Evolutionary conservation across 495 filamentous ascomycete genomes (phyloP), one percentile per base, ranked within the genome.

Genomic region (Cudoniella acicularis): DNA sequence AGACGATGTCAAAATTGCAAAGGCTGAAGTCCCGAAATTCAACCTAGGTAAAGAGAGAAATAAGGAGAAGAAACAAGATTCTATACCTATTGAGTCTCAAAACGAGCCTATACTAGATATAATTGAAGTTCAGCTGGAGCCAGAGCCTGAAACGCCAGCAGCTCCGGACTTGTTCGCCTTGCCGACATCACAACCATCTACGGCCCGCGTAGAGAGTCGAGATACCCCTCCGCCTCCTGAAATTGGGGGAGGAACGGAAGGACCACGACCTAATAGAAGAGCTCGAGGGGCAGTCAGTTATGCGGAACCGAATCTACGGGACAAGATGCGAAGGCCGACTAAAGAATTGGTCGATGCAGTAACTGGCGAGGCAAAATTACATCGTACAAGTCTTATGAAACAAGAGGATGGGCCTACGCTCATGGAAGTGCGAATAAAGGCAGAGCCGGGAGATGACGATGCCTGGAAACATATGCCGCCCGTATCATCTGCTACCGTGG

Each of bases 251-350:
- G 56, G 54, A 16, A 45, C 13, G 16, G 62, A 63, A 43, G 61
- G 59, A 6, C 46, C 41, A 20, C 49, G 89, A 49, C 78, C 83
- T 10, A 84, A 81, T 45, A 76, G 91, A 23, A 83, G 90, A 59
- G 80, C 84, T 11, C 75, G 85, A 51, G 74, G 81, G 6, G 78
- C 80, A 25, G 80, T 96, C 48, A 94, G 88, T 73, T 96, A 96
- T 68, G 88, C 90, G 21, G 88, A 93, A 69, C 91, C 91, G 9
- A 95, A 88, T 65, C 75, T 96, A 27, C 79, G 88, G 52, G 87
- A 85, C 64, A 96, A 96, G 74, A 95, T 96, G 91, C 81, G 91
- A 51, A 84, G 91, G 50, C 87, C 89, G 20, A 87, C 86, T 16
- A 89, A 87, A 60, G 80, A 87, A 53, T 70, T 93, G 4, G 77